Base-by-base conservation (phyloP, 2,329 filamentous ascomycete species). In the Aspergillus luchuensis region DNA sequence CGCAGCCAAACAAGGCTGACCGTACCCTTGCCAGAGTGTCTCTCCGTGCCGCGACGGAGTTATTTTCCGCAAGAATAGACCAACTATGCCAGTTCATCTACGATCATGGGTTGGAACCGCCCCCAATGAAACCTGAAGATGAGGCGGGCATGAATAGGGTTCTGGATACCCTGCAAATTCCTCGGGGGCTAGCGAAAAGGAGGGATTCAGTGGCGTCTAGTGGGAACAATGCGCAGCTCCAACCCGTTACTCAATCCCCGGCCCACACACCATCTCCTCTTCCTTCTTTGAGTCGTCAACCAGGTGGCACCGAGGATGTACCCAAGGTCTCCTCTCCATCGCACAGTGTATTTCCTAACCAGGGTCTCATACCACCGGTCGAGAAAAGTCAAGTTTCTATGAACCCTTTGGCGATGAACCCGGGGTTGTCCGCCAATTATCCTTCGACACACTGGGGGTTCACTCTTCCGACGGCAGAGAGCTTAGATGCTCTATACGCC, bases 81-180 rank as follows among this genome's bases (percentile, higher is more conserved):
- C 74, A 78, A 58, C 65, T 77, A 17, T 71, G 66, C 59, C 73
- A 76, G 23, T 80, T 79, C 30, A 80, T 80, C n/a, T 63, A 72
- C 48, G 75, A 78, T 17, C 69, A 78, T 63, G 76, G 76, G 3
- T 67, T 80, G 3, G 69, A 76, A 30, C 73, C 75, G 2, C 78
- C 78, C 0, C 62, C 66, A 0, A 79, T 80, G 78, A 68, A 74
- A 5, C 67, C 70, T 5, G 75, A 76, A 28, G 75, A 76, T 58
- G 75, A 77, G 55, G 64, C 64, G 21, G 74, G 70, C 1, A 75
- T 77, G 65, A 76, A 74, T n/a, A 67, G 73, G 57, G 74, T 77
- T 6, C 59, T 77, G 33, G 75, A 77, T 33, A 77, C 74, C 7
- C 69, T 77, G 8, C 71, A 75, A 57, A 75, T 76, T 21, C 67